Conservation (phyloP, 148 eudicot species). For the Nyssa sinensis region DNA sequence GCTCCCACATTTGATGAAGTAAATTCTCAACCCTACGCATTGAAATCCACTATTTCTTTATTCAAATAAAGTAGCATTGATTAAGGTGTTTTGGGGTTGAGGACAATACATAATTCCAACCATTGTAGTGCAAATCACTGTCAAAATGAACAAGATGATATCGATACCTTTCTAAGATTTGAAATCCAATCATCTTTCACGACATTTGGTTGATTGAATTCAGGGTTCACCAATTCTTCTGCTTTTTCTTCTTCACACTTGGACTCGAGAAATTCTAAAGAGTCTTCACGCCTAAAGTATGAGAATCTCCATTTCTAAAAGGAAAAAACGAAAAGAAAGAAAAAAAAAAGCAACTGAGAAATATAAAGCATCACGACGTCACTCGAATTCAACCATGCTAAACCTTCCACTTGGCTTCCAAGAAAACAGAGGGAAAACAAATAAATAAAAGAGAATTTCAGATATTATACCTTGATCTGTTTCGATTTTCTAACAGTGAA, state of each 20-base stretch:
- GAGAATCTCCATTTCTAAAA: constrained; percentile 61
- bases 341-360: background rate
- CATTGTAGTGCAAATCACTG: background rate
- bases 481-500: too few relatives aligned
- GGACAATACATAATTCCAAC: background rate
- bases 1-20: background rate
- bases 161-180: constrained; percentile 41
- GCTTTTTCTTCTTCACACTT: constrained; percentile 41
- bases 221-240: constrained; percentile 39
- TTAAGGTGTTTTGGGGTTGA: background rate
- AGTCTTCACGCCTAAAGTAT: constrained; percentile 62
- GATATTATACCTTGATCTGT: too few relatives aligned
- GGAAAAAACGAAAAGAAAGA: constrained; percentile 5
- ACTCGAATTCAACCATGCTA: too few relatives aligned
- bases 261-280: constrained; percentile 36
- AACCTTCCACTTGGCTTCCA: constrained; percentile 2
- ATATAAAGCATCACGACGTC: background rate
- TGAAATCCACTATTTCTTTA: background rate
- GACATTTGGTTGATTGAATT: constrained; percentile 28
- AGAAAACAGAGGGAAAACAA: background rate
- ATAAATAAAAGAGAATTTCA: background rate
- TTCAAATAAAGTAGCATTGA: background rate
- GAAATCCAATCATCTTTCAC: constrained; percentile 39
- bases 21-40: background rate
- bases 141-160: constrained; percentile 3